These are phyloP conservation scores for Fusarium praegraminearum DNA, from an alignment of 2,329 filamentous ascomycete genomes.

Conservation along the genomic window DNA sequence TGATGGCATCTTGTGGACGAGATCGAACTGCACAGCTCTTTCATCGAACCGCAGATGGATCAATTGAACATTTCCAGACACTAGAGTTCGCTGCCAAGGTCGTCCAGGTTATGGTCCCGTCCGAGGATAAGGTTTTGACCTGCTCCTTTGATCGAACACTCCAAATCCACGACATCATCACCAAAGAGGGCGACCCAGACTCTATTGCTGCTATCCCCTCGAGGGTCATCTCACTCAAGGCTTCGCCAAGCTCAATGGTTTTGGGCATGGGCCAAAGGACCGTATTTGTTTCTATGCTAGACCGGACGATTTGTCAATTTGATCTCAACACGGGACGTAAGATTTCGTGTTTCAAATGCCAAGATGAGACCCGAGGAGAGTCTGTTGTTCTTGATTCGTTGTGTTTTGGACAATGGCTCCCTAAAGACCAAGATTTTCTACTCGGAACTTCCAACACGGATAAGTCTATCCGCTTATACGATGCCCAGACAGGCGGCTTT, in stretches of 20 bases:
- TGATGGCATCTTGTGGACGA: conserved; percentile 86
- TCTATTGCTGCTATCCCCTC: conserved; percentile 81
- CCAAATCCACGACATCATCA: conserved; percentile 82
- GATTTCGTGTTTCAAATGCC: conserved; percentile 81
- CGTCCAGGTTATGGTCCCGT: conserved; percentile 77
- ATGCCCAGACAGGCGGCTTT: conserved; percentile 79
- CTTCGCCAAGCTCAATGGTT: conserved; percentile 87
- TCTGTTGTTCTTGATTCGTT: conserved; percentile 86
- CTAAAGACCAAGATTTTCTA: conserved; percentile 72
- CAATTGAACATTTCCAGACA: conserved; percentile 86
- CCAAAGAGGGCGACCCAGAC: conserved; percentile 72
- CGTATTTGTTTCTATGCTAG: conserved; percentile 69
- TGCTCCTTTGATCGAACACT: conserved; percentile 90
- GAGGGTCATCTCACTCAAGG: conserved; percentile 83
- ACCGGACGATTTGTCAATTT: conserved; percentile 71
- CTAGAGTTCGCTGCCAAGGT: conserved; percentile 93
- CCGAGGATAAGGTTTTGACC: conserved; percentile 81
- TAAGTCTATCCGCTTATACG: conserved; percentile 93
- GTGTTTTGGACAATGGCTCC: conserved; percentile 69
- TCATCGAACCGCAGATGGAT: conserved; percentile 64
- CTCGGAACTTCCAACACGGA: conserved; percentile 94
- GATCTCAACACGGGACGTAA: conserved; percentile 76
- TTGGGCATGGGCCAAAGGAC: conserved; percentile 71
- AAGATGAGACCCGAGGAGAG: conserved; percentile 83
- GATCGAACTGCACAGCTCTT: conserved; percentile 97